Evolutionary conservation across 2,329 filamentous ascomycete genomes (phyloP), one percentile per base, ranked within the genome.

Genomic region (Fusarium newnesense): DNA sequence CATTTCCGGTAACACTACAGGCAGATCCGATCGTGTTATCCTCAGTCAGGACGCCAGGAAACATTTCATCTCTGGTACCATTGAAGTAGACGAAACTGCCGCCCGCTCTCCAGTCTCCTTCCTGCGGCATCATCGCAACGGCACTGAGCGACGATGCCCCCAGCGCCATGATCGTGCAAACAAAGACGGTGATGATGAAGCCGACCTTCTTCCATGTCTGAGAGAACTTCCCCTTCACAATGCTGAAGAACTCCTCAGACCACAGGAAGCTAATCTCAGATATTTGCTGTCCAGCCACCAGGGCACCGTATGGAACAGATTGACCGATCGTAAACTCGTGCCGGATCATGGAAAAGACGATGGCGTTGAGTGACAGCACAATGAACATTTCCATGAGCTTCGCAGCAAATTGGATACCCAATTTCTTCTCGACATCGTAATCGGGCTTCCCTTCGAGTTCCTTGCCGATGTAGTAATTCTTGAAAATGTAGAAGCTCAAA

Each of bases 361-460:
- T 67, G 4, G 67, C 66, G 19, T 60, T 75, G 15, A 75, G 59
- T 15, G 73, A 75, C 4, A 75, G 21, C 2, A 72, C 64, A 12
- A 75, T 75, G 9, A 75, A 74, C 60, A 75, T 53, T 15, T 75
- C 73, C 73, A 75, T 75, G 21, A 75, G 40, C 58, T 75, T 75
- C 1, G 73, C 70, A 2, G 73, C 70, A 16, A 75, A 63, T 6
- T 75, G 73, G 7, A 75, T 74, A 5, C 73, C 73, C 5, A 74
- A 49, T 37, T 72, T 74, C n/a, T 75, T 75, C 32, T 75, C 60
- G 4, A 72, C 40, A 10, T 75, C 73, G 19, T 74, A 62, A 11
- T 67, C 26, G 2, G 73, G 73, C 4, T 43, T 63, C 2, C 73
- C 73, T 36, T 75, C 64, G 4, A 75, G 70, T 32, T 75, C 73